Percentiles rank a stretch among this genome's conserved stretches.
These are phyloP conservation scores for Tolypocladium endophyticum DNA, from an alignment of 2,329 filamentous ascomycete species.

Conservation along the genomic window DNA sequence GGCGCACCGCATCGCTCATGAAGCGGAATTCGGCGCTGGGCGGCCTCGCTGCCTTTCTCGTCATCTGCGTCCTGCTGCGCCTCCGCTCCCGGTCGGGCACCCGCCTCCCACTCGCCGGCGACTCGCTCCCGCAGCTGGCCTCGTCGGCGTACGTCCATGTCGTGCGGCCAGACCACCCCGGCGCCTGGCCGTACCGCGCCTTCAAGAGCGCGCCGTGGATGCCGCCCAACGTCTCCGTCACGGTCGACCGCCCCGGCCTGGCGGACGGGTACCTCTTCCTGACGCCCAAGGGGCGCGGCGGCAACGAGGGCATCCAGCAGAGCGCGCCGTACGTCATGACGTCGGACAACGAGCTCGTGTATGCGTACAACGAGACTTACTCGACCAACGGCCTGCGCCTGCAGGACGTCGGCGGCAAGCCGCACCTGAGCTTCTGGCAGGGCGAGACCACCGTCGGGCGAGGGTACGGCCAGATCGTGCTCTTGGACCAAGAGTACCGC, in stretches of 20 bases:
- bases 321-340: not conserved
- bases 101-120: not conserved
- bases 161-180: not conserved
- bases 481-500: not conserved
- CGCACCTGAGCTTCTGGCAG: not conserved
- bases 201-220: not conserved
- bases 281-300: not conserved
- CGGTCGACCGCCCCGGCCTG: not conserved
- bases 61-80: not conserved
- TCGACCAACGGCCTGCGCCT: not conserved
- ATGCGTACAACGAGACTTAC: not conserved
- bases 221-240: not conserved
- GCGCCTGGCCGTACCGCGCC: not conserved
- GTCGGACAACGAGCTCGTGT: not conserved
- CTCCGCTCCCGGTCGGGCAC: not conserved
- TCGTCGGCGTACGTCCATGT: not conserved
- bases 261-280: not conserved
- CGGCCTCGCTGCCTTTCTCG: not conserved
- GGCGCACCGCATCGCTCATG: not conserved
- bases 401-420: not conserved
- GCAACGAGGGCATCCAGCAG: not conserved
- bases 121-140: not conserved
- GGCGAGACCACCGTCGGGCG: not conserved
- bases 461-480: not conserved
- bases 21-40: not conserved